Percentiles rank a stretch among this genome's conserved stretches.
Evolutionary conservation across 768 basidiomycete genomes (phyloP).

Genomic region (Agrocybe praecox): DNA sequence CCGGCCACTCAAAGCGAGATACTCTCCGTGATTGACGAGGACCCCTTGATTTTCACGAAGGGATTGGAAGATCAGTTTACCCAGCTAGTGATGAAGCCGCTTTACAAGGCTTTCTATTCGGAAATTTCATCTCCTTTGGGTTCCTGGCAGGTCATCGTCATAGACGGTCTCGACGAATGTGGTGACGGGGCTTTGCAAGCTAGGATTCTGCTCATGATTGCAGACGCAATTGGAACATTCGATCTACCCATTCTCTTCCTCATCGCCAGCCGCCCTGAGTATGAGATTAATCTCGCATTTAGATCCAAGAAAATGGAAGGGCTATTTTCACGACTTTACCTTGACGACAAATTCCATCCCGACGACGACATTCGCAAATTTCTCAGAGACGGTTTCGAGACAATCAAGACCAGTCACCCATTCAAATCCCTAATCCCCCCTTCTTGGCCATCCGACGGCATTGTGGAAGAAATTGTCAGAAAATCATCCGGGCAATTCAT

Average conservation of each 20-base stretch:
- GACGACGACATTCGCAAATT: not conserved
- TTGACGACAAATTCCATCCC: constrained; percentile 7
- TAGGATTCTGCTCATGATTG: not conserved
- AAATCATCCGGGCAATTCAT: not conserved
- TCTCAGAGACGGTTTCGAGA: not conserved
- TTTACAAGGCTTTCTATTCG: not conserved
- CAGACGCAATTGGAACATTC: not conserved
- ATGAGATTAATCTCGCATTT: constrained; percentile 8
- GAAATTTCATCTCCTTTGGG: not conserved
- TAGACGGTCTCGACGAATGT: not conserved
- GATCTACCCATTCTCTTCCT: not conserved
- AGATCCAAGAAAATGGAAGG: not conserved
- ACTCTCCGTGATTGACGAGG: not conserved
- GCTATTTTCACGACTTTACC: not conserved
- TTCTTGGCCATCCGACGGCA: not conserved
- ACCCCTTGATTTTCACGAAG: not conserved
- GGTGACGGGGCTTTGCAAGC: not conserved
- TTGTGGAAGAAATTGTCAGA: not conserved
- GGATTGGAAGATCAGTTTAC: not conserved
- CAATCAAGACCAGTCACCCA: constrained; percentile 5
- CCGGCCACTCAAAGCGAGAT: not conserved
- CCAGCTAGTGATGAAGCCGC: not conserved
- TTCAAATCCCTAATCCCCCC: not conserved
- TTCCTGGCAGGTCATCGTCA: not conserved
- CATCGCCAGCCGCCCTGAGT: constrained; percentile 3